These are phyloP conservation scores for Pisolithus thermaeus DNA, from an alignment of 1,284 basidiomycete genomes.

Conservation along the genomic window DNA sequence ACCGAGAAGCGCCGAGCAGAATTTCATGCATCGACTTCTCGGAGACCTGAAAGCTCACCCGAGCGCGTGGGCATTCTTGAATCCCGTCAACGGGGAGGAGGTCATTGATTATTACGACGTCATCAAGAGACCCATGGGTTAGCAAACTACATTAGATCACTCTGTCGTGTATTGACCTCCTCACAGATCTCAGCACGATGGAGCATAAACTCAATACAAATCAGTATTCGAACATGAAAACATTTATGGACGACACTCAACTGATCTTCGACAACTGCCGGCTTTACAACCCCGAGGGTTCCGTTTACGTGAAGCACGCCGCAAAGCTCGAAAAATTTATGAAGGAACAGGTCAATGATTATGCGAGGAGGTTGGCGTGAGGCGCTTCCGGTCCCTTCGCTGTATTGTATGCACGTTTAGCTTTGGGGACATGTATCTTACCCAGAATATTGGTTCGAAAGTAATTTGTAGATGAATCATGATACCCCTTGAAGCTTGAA, in stretches of 20 bases:
- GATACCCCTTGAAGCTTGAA: no score
- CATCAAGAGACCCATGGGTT: slow-evolving; percentile 93
- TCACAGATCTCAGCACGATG: slow-evolving; percentile 85
- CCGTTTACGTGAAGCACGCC: slow-evolving; percentile 85
- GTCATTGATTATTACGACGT: slow-evolving; percentile 91
- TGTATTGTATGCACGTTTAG: background rate
- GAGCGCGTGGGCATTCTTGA: slow-evolving; percentile 83
- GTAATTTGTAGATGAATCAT: no score
- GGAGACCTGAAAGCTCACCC: slow-evolving; percentile 79
- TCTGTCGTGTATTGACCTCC: slow-evolving; percentile 2
- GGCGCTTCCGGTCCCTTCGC: background rate
- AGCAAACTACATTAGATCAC: slow-evolving; percentile 21
- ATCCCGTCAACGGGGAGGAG: slow-evolving; percentile 79
- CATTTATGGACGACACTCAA: slow-evolving; percentile 77
- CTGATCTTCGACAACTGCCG: slow-evolving; percentile 92
- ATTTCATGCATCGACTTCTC: slow-evolving; percentile 78
- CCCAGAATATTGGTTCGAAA: no score
- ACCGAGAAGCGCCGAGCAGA: slow-evolving; percentile 52
- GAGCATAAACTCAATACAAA: slow-evolving; percentile 85
- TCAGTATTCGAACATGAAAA: slow-evolving; percentile 72
- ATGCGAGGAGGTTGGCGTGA: slow-evolving; percentile 20
- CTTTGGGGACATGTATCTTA: no score
- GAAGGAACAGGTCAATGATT: slow-evolving; percentile 44
- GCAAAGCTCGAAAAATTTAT: slow-evolving; percentile 74
- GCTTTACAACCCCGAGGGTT: slow-evolving; percentile 81